A percentile compares a stretch with the other conserved stretches of the same genome.
These are phyloP conservation scores for Inonotus hispidus DNA, from an alignment of 1,284 basidiomycete genomes.

Conservation along the genomic window DNA sequence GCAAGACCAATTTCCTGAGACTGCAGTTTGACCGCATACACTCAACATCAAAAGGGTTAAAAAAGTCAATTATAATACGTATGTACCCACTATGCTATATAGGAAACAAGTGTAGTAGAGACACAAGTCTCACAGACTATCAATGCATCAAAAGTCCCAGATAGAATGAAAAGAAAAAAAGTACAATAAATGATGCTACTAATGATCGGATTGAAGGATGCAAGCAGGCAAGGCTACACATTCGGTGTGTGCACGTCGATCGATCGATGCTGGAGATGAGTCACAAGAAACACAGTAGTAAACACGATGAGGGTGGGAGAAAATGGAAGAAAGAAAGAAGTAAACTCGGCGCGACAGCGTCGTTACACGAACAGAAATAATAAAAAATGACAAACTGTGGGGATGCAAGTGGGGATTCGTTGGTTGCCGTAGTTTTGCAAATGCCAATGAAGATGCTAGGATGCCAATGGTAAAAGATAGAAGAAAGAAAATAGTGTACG, in stretches of 20 bases:
- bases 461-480: not conserved
- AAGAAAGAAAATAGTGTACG: not conserved
- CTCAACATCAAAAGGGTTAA: not conserved
- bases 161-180: not conserved
- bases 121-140: not conserved
- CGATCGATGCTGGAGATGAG: not conserved
- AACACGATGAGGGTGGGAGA: not conserved
- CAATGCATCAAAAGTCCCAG: constrained; percentile 5
- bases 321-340: not conserved
- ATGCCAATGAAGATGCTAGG: not conserved
- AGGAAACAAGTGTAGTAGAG: not conserved
- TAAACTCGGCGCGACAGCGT: not conserved
- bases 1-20: not conserved
- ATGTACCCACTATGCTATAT: constrained; percentile 2
- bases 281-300: not conserved
- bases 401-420: not conserved
- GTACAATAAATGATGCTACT: not conserved
- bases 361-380: not conserved
- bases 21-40: not conserved
- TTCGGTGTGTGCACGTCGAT: constrained; percentile 4
- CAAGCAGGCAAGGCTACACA: constrained; percentile 7
- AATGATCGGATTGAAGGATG: not conserved
- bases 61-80: constrained; percentile 1
- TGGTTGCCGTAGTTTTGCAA: not conserved
- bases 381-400: not conserved